phyloP scores from a whole-genome alignment of 2,329 filamentous ascomycete genomes.

The Penicillium frequentans region DNA sequence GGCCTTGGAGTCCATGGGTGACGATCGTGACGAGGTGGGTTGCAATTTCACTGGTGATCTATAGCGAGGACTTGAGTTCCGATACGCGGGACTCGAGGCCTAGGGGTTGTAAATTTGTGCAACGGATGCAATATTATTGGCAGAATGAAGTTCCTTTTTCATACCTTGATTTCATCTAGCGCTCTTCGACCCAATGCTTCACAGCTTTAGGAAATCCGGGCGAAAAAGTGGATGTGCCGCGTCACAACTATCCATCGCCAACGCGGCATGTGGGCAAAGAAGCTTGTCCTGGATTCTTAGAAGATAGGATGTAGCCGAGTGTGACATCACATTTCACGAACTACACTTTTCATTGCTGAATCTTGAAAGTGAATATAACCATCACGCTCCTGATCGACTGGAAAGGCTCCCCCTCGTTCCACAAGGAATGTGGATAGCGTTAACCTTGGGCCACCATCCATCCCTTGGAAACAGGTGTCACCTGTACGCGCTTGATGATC shows the following conservation, averaged over 20 bases:
- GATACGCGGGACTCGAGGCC: too few species aligned
- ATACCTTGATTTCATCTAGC: not conserved
- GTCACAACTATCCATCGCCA: not conserved
- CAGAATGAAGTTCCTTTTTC: not conserved
- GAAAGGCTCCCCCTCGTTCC: not conserved
- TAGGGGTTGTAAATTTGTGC: not conserved
- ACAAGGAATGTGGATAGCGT: slow-evolving; percentile 1
- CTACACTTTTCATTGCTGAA: not conserved
- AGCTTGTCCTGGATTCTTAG: not conserved
- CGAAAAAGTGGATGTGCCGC: not conserved
- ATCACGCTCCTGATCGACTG: not conserved
- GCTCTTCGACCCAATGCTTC: not conserved
- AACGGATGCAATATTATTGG: not conserved
- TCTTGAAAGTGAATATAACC: not conserved
- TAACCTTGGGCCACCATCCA: not conserved
- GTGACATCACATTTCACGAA: not conserved
- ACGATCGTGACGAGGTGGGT: not conserved
- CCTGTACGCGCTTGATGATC: not conserved
- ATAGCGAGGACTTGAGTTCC: not conserved
- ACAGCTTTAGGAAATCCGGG: not conserved
- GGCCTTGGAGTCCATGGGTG: not conserved
- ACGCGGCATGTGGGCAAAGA: not conserved
- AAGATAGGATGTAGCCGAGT: not conserved
- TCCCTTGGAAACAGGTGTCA: not conserved
- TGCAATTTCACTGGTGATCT: not conserved